Conservation (phyloP, 306 rosid species). For the Fragaria nilgerrensis region DNA sequence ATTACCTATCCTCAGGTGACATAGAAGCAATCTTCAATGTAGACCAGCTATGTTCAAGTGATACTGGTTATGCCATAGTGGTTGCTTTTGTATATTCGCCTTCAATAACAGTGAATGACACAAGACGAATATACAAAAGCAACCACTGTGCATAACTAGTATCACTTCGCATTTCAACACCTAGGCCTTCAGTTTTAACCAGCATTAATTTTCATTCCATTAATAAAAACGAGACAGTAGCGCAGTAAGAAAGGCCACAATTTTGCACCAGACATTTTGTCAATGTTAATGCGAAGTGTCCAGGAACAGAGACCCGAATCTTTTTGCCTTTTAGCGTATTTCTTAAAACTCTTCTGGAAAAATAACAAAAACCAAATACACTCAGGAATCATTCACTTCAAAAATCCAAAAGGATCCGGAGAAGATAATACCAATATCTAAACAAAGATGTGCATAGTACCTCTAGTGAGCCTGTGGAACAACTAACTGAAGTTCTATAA, state of each 20-base stretch:
- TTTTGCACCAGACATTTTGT: slow-evolving; percentile 4
- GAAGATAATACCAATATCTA: slow-evolving; percentile 13
- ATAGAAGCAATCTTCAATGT: background rate
- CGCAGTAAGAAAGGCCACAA: background rate
- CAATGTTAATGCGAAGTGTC: background rate
- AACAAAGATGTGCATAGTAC: slow-evolving; percentile 67
- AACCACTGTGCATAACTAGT: background rate
- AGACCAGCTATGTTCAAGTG: background rate
- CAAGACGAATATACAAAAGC: background rate
- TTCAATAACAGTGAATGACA: background rate
- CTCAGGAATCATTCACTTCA: background rate
- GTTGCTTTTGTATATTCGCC: too few relatives aligned
- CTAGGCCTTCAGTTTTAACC: background rate
- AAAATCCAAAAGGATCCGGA: background rate
- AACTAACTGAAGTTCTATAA: slow-evolving; percentile 72
- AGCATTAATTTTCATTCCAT: background rate
- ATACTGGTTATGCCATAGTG: too few relatives aligned
- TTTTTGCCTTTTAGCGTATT: background rate
- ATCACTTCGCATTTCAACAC: background rate
- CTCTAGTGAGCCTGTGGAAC: slow-evolving; percentile 71
- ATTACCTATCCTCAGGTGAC: background rate
- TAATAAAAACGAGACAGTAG: background rate
- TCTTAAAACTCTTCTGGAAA: slow-evolving; percentile 9
- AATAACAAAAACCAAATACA: background rate
- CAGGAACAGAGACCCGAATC: background rate